Conservation (phyloP, 768 basidiomycete genomes). For the Tylopilus sp. region DNA sequence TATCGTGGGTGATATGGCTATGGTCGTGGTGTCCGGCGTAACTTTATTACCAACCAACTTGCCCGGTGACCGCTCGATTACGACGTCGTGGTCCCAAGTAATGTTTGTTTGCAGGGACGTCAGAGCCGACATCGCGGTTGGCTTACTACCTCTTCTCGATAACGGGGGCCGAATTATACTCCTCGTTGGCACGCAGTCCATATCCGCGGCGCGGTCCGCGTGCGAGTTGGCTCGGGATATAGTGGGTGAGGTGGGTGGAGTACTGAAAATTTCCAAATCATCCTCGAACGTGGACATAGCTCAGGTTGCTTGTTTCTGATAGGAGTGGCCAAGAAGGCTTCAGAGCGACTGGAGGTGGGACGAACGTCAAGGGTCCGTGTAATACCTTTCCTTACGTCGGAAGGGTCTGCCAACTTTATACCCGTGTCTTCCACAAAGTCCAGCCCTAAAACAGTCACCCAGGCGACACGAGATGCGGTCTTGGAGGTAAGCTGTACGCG, state of each 20-base stretch:
- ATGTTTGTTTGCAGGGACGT: conserved; percentile 32
- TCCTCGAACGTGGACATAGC: conserved; percentile 34
- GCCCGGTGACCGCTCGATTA: conserved; percentile 33
- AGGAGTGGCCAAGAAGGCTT: conserved; percentile 10
- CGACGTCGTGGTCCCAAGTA: conserved; percentile 35
- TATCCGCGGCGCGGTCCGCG: conserved; percentile 9
- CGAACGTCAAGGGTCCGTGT: conserved; percentile 6
- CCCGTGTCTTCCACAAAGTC: conserved; percentile 4
- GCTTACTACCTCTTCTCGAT: conserved; percentile 34
- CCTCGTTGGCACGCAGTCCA: conserved; percentile 10
- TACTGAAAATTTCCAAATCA: conserved; percentile 39
- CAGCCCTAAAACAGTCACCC: conserved; percentile 22
- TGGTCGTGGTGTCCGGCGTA: not conserved
- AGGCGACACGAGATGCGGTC: conserved; percentile 20
- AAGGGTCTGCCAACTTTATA: conserved; percentile 22
- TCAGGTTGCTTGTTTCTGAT: conserved; percentile 9
- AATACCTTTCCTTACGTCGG: not conserved
- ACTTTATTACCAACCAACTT: conserved; percentile 19
- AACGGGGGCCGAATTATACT: conserved; percentile 35
- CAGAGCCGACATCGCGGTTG: conserved; percentile 25
- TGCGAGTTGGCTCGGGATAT: conserved; percentile 21
- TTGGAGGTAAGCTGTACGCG: conserved; percentile 11
- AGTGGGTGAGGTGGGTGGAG: conserved; percentile 42
- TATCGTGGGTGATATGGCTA: conserved; percentile 18
- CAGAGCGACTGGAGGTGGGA: conserved; percentile 1